Base-by-base conservation (phyloP, 73 alveolate genomes). In the Paramecium caudatum region DNA sequence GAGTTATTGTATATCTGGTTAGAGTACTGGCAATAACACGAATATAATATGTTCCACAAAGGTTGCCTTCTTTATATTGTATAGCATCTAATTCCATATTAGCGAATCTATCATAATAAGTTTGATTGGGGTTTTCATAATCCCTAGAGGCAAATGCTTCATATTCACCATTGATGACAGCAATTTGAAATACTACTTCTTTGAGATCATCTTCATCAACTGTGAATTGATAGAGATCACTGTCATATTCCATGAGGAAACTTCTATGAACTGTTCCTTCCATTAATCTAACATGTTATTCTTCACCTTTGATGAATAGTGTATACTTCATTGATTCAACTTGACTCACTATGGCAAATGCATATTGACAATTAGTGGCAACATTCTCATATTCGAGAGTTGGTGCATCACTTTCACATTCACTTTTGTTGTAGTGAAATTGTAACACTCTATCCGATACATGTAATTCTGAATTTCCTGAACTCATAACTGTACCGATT, bases 91-190 rank as follows among this genome's bases (percentile, higher is more conserved):
- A 37, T 41, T 74, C 88, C 88, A 37, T 39, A 15, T 36, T 74
- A 0, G 65, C 88, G 25, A 36, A 27, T 3, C 41, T 37, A 37
- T 74, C 69, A 16, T 74, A 43, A 25, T 12, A 27, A 2, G 62
- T 43, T 1, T 32, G 43, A 74, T 74, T 39, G 4, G 88, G 88
- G 49, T 27, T 27, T n/a, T 12, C 13, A 74, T n/a, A 9, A 1
- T 1, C 5, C 32, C 47, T 27, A 0, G 88, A 74, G 10, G 88
- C 65, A 74, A 39, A 74, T 39, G 47, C 68, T 0, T 36, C 47
- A 37, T 27, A 27, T 45, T 74, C 88, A 6, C 88, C 88, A 74
- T 27, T 74, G 10, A 74, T 43, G 10, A 47, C 88, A 1, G 88
- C 19, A 3, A 74, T 39, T 74, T 74, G 30, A 13, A 74, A 74